Percentiles rank a stretch among this genome's conserved stretches.
These are phyloP conservation scores for Porogramme epimiltina DNA, from an alignment of 1,284 basidiomycete species.

Conservation along the genomic window DNA sequence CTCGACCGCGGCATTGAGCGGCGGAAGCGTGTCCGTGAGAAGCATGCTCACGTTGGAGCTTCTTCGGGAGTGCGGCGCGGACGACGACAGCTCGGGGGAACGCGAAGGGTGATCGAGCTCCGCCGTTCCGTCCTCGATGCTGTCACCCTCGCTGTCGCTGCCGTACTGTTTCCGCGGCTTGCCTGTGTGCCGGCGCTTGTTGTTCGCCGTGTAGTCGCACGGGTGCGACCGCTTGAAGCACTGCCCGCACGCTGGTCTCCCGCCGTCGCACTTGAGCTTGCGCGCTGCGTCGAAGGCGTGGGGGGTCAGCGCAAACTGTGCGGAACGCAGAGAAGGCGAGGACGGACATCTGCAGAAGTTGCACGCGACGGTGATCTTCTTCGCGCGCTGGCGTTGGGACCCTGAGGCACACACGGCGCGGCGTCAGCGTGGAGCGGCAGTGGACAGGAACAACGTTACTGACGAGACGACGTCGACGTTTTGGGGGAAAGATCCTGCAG, in stretches of 20 bases:
- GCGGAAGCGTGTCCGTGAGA: conserved; percentile 35
- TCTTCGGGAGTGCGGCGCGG: conserved; percentile 58
- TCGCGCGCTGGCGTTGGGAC: conserved; percentile 55
- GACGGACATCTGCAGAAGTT: conserved; percentile 78
- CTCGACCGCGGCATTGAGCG: conserved; percentile 27
- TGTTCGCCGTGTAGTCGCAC: conserved; percentile 79
- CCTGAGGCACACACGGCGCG: conserved; percentile 31
- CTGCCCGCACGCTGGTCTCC: conserved; percentile 75
- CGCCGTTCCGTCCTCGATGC: conserved; percentile 45
- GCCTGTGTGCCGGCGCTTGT: conserved; percentile 65
- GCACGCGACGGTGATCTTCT: conserved; percentile 83
- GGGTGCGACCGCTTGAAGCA: conserved; percentile 73
- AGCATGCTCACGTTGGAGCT: conserved; percentile 53
- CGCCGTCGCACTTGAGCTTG: conserved; percentile 83
- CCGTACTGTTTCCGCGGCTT: conserved; percentile 53
- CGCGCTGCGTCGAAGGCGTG: no score
- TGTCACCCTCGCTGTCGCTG: conserved; percentile 66
- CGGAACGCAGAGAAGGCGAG: conserved; percentile 8
- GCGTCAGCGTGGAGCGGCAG: conserved; percentile 10
- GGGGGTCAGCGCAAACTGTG: conserved; percentile 15
- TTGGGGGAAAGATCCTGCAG: conserved; percentile 35
- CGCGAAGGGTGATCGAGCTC: conserved; percentile 52
- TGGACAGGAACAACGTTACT: conserved; percentile 17
- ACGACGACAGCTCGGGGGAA: conserved; percentile 58
- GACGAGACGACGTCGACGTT: conserved; percentile 33